A percentile compares a stretch with the other conserved stretches of the same genome.
phyloP scores from a whole-genome alignment of 352 stramenopile genomes.

The Hyaloperonospora arabidopsidis region DNA sequence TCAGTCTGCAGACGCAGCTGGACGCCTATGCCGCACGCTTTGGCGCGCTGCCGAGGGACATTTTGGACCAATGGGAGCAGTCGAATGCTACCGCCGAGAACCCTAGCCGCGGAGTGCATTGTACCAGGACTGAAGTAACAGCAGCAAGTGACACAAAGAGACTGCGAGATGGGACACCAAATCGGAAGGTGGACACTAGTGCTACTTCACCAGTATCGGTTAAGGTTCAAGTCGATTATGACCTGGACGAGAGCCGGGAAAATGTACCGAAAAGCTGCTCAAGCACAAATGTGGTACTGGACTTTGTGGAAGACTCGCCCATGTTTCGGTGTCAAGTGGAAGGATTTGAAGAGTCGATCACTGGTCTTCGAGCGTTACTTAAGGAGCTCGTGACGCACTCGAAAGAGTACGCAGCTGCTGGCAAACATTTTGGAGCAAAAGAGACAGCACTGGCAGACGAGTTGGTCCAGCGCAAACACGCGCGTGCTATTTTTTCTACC shows the following conservation, averaged over 20 bases:
- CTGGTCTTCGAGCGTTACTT: slow-evolving; percentile 50
- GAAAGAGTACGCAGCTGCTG: slow-evolving; percentile 70
- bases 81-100: slow-evolving; percentile 13
- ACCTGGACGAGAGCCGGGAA: slow-evolving; percentile 11
- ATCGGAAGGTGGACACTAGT: not conserved
- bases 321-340: slow-evolving; percentile 81
- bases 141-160: slow-evolving; percentile 5
- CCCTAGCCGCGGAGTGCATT: slow-evolving; percentile 15
- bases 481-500: slow-evolving; percentile 80
- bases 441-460: slow-evolving; percentile 66
- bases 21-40: slow-evolving; percentile 49
- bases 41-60: slow-evolving; percentile 34
- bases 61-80: slow-evolving; percentile 26
- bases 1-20: slow-evolving; percentile 63
- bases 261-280: slow-evolving; percentile 22
- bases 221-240: slow-evolving; percentile 3
- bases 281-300: slow-evolving; percentile 74
- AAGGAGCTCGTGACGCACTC: slow-evolving; percentile 62
- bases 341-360: slow-evolving; percentile 68
- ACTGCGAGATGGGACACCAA: slow-evolving; percentile 8
- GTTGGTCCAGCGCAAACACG: slow-evolving; percentile 68
- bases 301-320: slow-evolving; percentile 82
- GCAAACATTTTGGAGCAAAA: slow-evolving; percentile 56
- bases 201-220: slow-evolving; percentile 10
- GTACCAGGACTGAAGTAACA: slow-evolving; percentile 11